Conservation (phyloP, 73 alveolate genomes). For the Uronychia binucleata region DNA sequence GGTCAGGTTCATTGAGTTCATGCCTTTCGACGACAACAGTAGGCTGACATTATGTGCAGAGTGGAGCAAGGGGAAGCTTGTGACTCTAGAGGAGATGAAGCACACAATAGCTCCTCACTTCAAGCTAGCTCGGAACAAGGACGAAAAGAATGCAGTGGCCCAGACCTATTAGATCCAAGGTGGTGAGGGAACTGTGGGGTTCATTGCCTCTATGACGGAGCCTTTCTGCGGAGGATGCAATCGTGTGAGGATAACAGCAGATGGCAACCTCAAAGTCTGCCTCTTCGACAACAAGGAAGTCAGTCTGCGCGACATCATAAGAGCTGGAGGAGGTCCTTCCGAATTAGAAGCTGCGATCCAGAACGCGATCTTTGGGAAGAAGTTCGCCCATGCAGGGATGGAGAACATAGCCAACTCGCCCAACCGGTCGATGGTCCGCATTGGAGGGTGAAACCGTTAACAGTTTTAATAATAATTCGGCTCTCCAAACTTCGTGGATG, state of each 20-base stretch:
- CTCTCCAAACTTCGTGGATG: not conserved
- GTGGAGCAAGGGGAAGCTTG: conserved; percentile 49
- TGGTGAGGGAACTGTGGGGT: conserved; percentile 52
- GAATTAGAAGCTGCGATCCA: not conserved
- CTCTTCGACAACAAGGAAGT: conserved; percentile 53
- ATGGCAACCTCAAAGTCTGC: conserved; percentile 73
- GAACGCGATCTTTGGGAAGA: conserved; percentile 32
- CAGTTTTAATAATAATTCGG: not conserved
- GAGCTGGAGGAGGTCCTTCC: conserved; percentile 6
- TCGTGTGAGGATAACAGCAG: conserved; percentile 71
- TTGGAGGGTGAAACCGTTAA: conserved; percentile 66
- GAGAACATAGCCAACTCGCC: conserved; percentile 39
- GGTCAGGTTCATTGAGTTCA: conserved; percentile 74
- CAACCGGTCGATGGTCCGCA: conserved; percentile 61
- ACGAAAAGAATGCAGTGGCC: conserved; percentile 3
- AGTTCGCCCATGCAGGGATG: conserved; percentile 61
- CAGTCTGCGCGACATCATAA: conserved; percentile 26
- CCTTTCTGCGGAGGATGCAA: conserved; percentile 82
- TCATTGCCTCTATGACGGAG: conserved; percentile 73
- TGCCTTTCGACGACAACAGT: conserved; percentile 77
- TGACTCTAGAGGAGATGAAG: conserved; percentile 28
- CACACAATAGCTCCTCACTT: conserved; percentile 5
- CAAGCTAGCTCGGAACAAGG: conserved; percentile 11
- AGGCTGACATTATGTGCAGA: not conserved
- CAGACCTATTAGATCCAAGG: conserved; percentile 34